Evolutionary conservation across 768 basidiomycete genomes (phyloP).

Genomic region (Calvatia gigantea): DNA sequence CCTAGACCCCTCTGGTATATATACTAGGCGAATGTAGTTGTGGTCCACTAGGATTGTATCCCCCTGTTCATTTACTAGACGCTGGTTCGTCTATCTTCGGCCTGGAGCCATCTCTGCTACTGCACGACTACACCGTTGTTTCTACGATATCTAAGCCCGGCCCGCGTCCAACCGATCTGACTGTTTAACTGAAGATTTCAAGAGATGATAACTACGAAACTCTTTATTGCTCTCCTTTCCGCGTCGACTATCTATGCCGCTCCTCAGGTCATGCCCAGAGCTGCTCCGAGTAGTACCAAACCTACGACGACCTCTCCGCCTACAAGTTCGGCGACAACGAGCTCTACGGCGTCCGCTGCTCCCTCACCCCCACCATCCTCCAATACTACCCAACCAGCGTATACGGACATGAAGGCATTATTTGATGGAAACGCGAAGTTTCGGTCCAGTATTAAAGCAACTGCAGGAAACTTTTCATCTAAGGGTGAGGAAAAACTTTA

Average conservation of each 20-base stretch:
- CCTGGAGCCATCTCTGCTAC: neutral
- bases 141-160: neutral
- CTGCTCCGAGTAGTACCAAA: neutral
- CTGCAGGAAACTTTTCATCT: neutral
- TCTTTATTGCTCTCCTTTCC: neutral
- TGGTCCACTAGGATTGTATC: neutral
- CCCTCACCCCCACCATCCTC: neutral
- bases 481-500: neutral
- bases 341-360: neutral
- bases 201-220: neutral
- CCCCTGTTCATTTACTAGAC: neutral
- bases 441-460: neutral
- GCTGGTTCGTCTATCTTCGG: neutral
- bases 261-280: neutral
- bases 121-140: neutral
- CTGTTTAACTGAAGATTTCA: neutral
- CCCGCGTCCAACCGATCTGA: neutral
- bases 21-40: neutral
- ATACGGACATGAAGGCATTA: neutral
- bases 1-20: neutral
- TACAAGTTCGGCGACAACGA: neutral
- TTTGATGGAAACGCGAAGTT: neutral
- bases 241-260: neutral
- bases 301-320: no score
- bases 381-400: neutral